Percentiles rank a stretch among this genome's conserved stretches.
phyloP scores from a whole-genome alignment of 257 asterid genomes.

The Solanum dulcamara region DNA sequence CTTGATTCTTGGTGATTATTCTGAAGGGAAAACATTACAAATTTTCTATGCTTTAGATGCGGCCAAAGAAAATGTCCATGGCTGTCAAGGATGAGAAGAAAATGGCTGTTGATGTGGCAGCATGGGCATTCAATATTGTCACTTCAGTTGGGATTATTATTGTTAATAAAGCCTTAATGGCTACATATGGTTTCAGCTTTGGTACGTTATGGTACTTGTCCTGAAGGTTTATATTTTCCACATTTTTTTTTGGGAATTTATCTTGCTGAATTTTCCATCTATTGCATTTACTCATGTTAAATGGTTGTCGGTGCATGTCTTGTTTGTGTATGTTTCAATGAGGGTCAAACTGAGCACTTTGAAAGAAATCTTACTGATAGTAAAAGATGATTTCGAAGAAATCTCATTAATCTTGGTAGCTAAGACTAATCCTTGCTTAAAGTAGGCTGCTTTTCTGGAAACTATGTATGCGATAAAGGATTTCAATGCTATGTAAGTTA shows the following conservation, averaged over 20 bases:
- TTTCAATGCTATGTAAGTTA: neutral
- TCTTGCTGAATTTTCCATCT: neutral
- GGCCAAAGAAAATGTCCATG: conserved; percentile 26
- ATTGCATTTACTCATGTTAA: neutral
- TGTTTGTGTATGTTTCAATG: neutral
- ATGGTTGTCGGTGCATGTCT: neutral
- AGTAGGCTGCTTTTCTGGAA: neutral
- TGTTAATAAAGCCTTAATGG: conserved; percentile 53
- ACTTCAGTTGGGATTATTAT: conserved; percentile 61
- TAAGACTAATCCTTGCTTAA: neutral
- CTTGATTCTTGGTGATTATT: neutral
- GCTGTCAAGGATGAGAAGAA: conserved; percentile 44
- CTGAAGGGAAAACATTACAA: neutral
- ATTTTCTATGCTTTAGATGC: conserved; percentile 8
- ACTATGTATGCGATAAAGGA: neutral
- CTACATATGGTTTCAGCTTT: conserved; percentile 51
- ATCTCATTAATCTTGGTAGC: neutral
- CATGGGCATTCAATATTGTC: conserved; percentile 58
- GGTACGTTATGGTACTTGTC: conserved; percentile 17
- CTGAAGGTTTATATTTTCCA: neutral
- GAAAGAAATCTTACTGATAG: neutral
- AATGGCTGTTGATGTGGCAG: conserved; percentile 33
- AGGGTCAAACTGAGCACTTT: neutral
- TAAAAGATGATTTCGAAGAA: neutral
- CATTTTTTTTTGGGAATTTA: neutral